Evolutionary conservation across 352 stramenopile species (phyloP), one percentile per base, ranked within the genome.

Genomic region (Phytophthora crassamura): DNA sequence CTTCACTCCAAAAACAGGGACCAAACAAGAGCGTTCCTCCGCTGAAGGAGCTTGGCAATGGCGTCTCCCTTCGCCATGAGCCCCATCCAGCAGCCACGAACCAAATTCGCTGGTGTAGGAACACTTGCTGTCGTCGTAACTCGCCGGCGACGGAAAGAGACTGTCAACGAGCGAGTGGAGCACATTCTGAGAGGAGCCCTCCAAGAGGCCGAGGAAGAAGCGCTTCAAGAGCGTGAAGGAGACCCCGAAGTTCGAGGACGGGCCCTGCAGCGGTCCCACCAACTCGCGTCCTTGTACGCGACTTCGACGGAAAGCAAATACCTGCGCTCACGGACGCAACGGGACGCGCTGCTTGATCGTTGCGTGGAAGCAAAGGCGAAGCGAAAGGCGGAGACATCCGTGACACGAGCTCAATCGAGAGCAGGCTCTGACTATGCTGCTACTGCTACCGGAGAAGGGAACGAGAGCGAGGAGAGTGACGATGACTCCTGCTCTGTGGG

Each of bases 101-200:
- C 49, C 22, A 66, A 51, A 11, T n/a, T 32, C n/a, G n/a, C 14
- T n/a, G 4, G 33, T 20, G 15, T 20, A n/a, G 34, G 34, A 2
- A 11, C 16, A 32, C 33, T 16, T 5, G 36, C 15, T 4, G 40
- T 56, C 14, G 48, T 28, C 65, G 48, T 49, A 5, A 25, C 12
- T 32, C 64, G 56, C 49, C 46, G 41, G 30, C 65, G 71, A 9
- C 72, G 81, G 28, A 89, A 90, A 63, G 82, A 88, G 60, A 90
- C 82, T 5, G n/a, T n/a, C n/a, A n/a, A n/a, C n/a, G n/a, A n/a
- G n/a, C n/a, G 82, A 16, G 72, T 90, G 14, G 79, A 89, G 45
- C 74, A 75, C 20, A n/a, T n/a, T n/a, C n/a, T n/a, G n/a, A n/a
- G n/a, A n/a, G n/a, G n/a, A n/a, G n/a, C n/a, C 2, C 49, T 88